A percentile compares a stretch with the other conserved stretches of the same genome.
Conservation (phyloP, 2,329 filamentous ascomycete species). For the Talaromyces amestolkiae region DNA sequence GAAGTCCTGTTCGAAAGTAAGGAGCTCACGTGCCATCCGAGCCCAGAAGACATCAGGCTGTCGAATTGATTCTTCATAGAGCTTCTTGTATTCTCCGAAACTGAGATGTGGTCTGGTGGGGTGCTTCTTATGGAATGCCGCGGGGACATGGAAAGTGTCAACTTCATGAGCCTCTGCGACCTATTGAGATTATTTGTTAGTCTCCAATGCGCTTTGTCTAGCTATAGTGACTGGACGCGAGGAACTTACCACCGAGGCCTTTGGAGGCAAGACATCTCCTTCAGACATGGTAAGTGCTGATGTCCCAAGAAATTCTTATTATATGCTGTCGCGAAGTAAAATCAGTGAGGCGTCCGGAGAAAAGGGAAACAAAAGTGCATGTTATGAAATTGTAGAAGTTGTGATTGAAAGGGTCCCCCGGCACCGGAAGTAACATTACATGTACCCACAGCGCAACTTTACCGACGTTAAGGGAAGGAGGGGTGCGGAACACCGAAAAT, state of each 20-base stretch:
- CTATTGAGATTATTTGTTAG: conserved; percentile 24
- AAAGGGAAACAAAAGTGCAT: neutral
- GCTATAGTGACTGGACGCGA: neutral
- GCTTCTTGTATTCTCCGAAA: conserved; percentile 61
- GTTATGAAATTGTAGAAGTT: neutral
- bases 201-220: neutral
- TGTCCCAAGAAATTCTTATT: neutral
- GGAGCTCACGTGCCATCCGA: conserved; percentile 76
- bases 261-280: conserved; percentile 23
- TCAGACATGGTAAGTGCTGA: conserved; percentile 26
- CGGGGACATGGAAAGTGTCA: conserved; percentile 55
- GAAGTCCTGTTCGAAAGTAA: conserved; percentile 90
- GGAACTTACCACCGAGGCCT: conserved; percentile 15
- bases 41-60: conserved; percentile 90
- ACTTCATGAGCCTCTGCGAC: conserved; percentile 50
- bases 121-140: conserved; percentile 59
- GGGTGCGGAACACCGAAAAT: neutral
- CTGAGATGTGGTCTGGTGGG: conserved; percentile 59
- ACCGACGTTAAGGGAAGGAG: neutral
- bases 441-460: conserved; percentile 5
- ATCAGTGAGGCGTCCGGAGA: neutral
- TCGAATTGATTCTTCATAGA: conserved; percentile 81
- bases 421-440: conserved; percentile 11
- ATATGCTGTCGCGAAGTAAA: neutral
- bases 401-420: neutral